Evolutionary conservation across 164 flowering plant species (phyloP).

Genomic region (Aristolochia contorta): DNA sequence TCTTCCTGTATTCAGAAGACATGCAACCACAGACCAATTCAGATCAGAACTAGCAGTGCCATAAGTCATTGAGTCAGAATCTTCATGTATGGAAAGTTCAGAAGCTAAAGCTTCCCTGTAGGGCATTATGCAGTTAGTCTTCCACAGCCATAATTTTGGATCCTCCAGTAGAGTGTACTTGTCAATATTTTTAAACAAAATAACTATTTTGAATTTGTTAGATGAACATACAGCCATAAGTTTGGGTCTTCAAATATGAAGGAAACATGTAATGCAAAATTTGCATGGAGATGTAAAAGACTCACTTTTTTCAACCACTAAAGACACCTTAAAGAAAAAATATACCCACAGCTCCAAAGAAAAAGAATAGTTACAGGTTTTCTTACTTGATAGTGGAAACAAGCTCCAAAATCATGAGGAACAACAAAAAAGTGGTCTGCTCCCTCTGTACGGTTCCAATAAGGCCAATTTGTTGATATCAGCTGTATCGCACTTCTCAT

Average conservation of each 20-base stretch:
- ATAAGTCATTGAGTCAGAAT: too few relatives aligned
- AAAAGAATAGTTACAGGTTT: background rate
- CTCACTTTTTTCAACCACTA: too few relatives aligned
- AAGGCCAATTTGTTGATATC: constrained; percentile 91
- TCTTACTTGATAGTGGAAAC: constrained; percentile 91
- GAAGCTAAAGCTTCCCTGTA: too few relatives aligned
- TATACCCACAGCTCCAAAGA: too few relatives aligned
- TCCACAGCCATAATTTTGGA: too few relatives aligned
- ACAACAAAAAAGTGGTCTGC: constrained; percentile 90
- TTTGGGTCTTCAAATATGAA: background rate
- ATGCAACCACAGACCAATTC: background rate
- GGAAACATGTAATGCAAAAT: too few relatives aligned
- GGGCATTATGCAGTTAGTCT: too few relatives aligned
- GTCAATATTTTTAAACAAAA: background rate
- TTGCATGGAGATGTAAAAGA: background rate
- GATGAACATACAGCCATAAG: background rate
- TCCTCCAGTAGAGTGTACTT: too few relatives aligned
- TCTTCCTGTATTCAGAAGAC: constrained; percentile 51
- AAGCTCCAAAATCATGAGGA: constrained; percentile 95
- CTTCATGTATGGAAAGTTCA: too few relatives aligned
- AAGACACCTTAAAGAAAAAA: too few relatives aligned
- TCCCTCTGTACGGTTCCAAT: constrained; percentile 90
- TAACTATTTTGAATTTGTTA: background rate
- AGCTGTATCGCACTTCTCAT: constrained; percentile 96
- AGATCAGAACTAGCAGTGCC: too few relatives aligned